phyloP scores from a whole-genome alignment of 1,139 yeast species.

The Geotrichum cucujoidarum region DNA sequence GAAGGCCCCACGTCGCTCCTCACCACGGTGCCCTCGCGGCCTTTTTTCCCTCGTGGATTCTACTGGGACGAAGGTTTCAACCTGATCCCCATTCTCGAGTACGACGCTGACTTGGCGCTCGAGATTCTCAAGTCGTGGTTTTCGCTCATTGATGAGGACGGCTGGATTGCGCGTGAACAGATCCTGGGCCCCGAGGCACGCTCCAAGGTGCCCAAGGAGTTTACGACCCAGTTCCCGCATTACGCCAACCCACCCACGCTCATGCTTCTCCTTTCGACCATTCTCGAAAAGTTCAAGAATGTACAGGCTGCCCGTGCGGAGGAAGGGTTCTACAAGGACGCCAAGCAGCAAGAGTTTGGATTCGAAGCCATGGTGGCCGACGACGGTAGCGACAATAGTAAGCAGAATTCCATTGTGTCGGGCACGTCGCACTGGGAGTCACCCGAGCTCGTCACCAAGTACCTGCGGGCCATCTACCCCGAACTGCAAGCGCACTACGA shows the following conservation, averaged over 20 bases:
- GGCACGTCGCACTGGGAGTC: slow-evolving; percentile 52
- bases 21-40: slow-evolving; percentile 84
- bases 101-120: slow-evolving; percentile 77
- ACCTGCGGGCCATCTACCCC: slow-evolving; percentile 68
- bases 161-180: slow-evolving; percentile 97
- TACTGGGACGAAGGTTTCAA: slow-evolving; percentile 99
- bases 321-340: slow-evolving; percentile 11
- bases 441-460: slow-evolving; percentile 57
- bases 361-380: slow-evolving; percentile 7
- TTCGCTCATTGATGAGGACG: slow-evolving; percentile 73
- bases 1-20: slow-evolving; percentile 52
- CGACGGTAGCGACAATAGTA: not conserved
- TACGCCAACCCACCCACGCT: slow-evolving; percentile 96
- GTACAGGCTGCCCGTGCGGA: slow-evolving; percentile 14
- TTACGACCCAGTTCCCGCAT: slow-evolving; percentile 79
- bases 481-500: slow-evolving; percentile 70
- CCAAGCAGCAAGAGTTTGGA: slow-evolving; percentile 9
- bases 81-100: slow-evolving; percentile 71
- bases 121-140: slow-evolving; percentile 90
- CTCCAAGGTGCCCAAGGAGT: slow-evolving; percentile 80
- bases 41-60: slow-evolving; percentile 94
- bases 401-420: slow-evolving; percentile 3
- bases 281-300: slow-evolving; percentile 48
- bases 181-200: slow-evolving; percentile 90
- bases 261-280: slow-evolving; percentile 68